Conservation (phyloP, 2,329 filamentous ascomycete species). For the Colletotrichum cereale region DNA sequence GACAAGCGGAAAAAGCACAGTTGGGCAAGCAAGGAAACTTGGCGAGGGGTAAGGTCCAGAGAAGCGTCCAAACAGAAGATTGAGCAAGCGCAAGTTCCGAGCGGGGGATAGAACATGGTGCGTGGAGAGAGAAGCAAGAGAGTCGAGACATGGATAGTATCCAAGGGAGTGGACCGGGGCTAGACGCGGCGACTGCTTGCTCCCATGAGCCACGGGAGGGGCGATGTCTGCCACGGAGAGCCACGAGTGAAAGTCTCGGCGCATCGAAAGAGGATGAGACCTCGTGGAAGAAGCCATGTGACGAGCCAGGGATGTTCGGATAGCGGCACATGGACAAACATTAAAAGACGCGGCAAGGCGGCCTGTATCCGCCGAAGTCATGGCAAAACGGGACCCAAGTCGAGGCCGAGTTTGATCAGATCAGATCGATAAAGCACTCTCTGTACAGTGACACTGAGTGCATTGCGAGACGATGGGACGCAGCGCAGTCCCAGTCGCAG, state of each 20-base stretch:
- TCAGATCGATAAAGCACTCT: neutral
- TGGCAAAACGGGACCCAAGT: neutral
- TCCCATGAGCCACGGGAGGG: neutral
- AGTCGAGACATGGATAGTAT: neutral
- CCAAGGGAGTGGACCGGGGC: conserved; percentile 35
- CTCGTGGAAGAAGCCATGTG: conserved; percentile 16
- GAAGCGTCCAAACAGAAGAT: conserved; percentile 15
- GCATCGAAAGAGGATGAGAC: neutral
- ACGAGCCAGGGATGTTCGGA: conserved; percentile 23
- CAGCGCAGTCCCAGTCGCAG: too few relatives aligned
- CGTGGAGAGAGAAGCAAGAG: conserved; percentile 11
- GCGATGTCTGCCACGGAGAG: neutral
- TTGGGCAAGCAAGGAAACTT: conserved; percentile 28
- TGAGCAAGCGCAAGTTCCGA: conserved; percentile 12
- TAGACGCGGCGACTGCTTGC: conserved; percentile 20
- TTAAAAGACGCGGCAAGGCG: neutral
- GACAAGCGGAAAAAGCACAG: conserved; percentile 33
- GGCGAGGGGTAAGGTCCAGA: neutral
- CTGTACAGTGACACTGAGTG: neutral
- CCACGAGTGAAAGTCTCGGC: neutral
- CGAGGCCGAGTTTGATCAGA: neutral
- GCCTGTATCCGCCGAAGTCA: neutral
- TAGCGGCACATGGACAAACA: conserved; percentile 1
- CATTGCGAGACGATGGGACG: too few relatives aligned
- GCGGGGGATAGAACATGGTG: conserved; percentile 9